Evolutionary conservation across 2,329 filamentous ascomycete genomes (phyloP).

Genomic region (Reticulascus tulasneorum): DNA sequence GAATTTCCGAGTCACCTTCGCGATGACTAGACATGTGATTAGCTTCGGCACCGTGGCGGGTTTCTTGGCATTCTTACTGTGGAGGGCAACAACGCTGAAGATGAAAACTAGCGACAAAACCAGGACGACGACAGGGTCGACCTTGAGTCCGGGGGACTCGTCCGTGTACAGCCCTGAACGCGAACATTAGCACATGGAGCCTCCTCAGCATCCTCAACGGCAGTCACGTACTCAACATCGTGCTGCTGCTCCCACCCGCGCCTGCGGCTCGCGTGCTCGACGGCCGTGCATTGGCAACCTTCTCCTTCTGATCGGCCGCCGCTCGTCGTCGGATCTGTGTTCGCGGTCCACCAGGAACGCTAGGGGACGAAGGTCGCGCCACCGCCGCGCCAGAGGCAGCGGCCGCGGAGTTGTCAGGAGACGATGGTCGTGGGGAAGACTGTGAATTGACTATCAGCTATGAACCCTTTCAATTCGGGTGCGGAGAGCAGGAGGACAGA

Average conservation of each 20-base stretch:
- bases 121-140: constrained; percentile 95
- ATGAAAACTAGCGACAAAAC: constrained; percentile 97
- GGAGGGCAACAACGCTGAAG: constrained; percentile 94
- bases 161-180: constrained; percentile 85
- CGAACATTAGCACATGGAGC: constrained; percentile 19
- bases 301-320: constrained; percentile 95
- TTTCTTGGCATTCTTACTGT: constrained; percentile 64
- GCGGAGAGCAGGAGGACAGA: constrained; percentile 1
- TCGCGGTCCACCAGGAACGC: constrained; percentile 87
- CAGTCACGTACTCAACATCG: constrained; percentile 81
- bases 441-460: constrained; percentile 20
- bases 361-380: constrained; percentile 78
- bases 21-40: constrained; percentile 64
- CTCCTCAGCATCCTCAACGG: too few relatives aligned
- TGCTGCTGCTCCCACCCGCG: constrained; percentile 93
- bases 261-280: constrained; percentile 90
- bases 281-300: constrained; percentile 88
- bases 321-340: constrained; percentile 93
- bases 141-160: constrained; percentile 94
- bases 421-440: constrained; percentile 59
- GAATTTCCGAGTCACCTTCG: constrained; percentile 91
- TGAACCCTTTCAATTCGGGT: neutral
- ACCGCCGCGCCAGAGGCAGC: constrained; percentile 64
- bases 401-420: constrained; percentile 51
- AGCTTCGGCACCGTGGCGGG: neutral